A percentile compares a stretch with the other conserved stretches of the same genome.
These are phyloP conservation scores for Trichosporon coremiiforme DNA, from an alignment of 1,284 basidiomycete species.

Conservation along the genomic window DNA sequence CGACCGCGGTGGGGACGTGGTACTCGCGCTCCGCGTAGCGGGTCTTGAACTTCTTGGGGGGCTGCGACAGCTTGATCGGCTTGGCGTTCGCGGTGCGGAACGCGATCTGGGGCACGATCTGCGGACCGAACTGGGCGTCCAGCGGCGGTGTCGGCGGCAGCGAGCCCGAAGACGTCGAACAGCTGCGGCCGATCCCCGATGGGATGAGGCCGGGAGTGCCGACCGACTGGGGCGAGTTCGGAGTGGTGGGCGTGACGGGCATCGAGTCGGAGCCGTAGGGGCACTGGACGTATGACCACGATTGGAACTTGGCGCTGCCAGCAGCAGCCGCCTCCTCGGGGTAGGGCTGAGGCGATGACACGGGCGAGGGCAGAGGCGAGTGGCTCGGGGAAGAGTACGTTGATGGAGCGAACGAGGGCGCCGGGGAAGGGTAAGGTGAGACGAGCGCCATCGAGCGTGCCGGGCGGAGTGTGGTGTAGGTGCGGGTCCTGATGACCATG, in stretches of 20 bases:
- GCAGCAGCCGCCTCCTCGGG: neutral
- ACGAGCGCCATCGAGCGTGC: neutral
- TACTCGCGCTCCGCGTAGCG: conserved; percentile 12
- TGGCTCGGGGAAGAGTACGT: conserved; percentile 6
- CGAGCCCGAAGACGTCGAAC: conserved; percentile 11
- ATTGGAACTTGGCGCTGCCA: neutral
- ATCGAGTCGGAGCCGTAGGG: conserved; percentile 16
- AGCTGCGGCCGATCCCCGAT: conserved; percentile 1
- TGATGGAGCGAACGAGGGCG: neutral
- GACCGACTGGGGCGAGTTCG: neutral
- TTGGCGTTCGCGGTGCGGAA: conserved; percentile 16
- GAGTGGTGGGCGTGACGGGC: conserved; percentile 12
- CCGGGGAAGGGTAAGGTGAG: conserved; percentile 6
- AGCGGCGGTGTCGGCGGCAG: conserved; percentile 12
- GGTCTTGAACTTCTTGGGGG: conserved; percentile 11
- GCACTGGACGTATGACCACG: conserved; percentile 6
- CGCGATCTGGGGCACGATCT: conserved; percentile 3
- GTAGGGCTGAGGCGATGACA: neutral
- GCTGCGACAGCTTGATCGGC: conserved; percentile 19
- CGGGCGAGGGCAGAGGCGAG: conserved; percentile 12
- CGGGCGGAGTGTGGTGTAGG: conserved; percentile 62
- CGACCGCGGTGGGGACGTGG: neutral
- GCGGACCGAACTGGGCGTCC: conserved; percentile 11
- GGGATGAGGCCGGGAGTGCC: conserved; percentile 13
- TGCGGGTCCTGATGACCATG: conserved; percentile 64